phyloP scores from a whole-genome alignment of 2,329 filamentous ascomycete species.

The Thelonectria olida region DNA sequence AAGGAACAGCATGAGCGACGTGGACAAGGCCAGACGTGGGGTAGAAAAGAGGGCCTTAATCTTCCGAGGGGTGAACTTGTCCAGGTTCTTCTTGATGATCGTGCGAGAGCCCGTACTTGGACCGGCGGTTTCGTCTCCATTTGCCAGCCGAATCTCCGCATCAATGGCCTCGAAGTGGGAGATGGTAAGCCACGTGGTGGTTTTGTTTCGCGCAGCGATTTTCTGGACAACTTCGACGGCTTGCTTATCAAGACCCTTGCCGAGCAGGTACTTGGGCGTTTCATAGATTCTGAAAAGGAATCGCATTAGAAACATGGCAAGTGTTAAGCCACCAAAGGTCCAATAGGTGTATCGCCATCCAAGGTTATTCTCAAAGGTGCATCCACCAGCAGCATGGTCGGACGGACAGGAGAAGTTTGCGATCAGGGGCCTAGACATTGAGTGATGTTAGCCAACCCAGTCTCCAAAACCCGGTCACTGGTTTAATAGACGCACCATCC shows the following conservation, averaged over 20 bases:
- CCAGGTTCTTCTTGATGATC: slow-evolving; percentile 41
- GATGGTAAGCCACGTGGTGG: slow-evolving; percentile 18
- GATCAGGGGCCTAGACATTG: slow-evolving; percentile 5
- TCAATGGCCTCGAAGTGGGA: slow-evolving; percentile 18
- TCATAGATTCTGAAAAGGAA: slow-evolving; percentile 20
- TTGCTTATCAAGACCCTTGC: slow-evolving; percentile 19
- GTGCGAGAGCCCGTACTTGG: background rate
- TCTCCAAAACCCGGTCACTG: background rate
- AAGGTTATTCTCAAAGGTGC: slow-evolving; percentile 47
- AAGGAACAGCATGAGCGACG: slow-evolving; percentile 60
- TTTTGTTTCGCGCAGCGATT: slow-evolving; percentile 19
- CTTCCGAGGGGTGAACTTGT: slow-evolving; percentile 60
- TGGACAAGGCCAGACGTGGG: slow-evolving; percentile 61
- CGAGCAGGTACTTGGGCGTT: slow-evolving; percentile 25
- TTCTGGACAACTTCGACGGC: slow-evolving; percentile 22
- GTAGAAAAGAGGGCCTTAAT: slow-evolving; percentile 65
- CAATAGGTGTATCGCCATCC: slow-evolving; percentile 48
- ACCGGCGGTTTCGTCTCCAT: background rate
- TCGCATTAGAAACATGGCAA: slow-evolving; percentile 5
- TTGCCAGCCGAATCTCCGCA: background rate
- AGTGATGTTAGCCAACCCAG: background rate
- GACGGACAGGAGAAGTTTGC: slow-evolving; percentile 44
- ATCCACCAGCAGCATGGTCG: slow-evolving; percentile 29
- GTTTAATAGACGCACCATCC: slow-evolving; percentile 36
- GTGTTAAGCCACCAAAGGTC: slow-evolving; percentile 4